A percentile compares a stretch with the other conserved stretches of the same genome.
phyloP scores from a whole-genome alignment of 441 rosid genomes.

The Populus tomentosa region DNA sequence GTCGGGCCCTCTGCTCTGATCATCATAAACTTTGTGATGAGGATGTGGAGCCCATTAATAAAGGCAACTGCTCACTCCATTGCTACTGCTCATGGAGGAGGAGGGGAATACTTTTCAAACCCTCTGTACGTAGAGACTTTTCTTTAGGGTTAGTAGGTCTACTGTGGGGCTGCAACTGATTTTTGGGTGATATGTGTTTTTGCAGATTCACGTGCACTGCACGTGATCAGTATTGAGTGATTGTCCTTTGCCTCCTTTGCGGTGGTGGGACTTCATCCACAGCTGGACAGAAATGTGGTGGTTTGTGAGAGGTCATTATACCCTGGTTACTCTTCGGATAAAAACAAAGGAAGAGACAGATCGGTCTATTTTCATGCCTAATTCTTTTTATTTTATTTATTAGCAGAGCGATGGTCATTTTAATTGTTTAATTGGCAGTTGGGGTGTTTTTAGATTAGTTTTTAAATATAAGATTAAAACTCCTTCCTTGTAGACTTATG shows the following conservation, averaged over 20 bases:
- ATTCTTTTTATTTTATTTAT: background rate
- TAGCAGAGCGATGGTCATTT: no score
- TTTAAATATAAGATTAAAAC: no score
- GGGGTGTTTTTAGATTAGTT: no score
- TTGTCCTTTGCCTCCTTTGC: background rate
- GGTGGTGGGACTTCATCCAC: background rate
- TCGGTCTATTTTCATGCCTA: background rate
- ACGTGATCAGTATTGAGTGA: constrained; percentile 13
- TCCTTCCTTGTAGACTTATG: no score
- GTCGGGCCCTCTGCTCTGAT: background rate
- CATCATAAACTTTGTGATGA: background rate
- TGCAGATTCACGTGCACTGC: constrained; percentile 24
- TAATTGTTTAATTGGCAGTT: no score
- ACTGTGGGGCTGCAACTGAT: constrained; percentile 15
- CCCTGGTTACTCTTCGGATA: background rate
- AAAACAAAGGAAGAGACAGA: background rate
- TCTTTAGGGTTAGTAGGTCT: background rate
- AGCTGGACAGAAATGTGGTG: background rate
- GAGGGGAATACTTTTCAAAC: constrained; percentile 11
- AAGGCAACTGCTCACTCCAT: constrained; percentile 19
- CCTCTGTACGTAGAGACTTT: constrained; percentile 19
- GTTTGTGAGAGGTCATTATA: background rate
- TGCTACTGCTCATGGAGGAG: background rate
- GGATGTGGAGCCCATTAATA: constrained; percentile 5
- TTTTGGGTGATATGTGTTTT: constrained; percentile 2